Conservation (phyloP, 768 basidiomycete genomes). For the Lentinus tigrinus region DNA sequence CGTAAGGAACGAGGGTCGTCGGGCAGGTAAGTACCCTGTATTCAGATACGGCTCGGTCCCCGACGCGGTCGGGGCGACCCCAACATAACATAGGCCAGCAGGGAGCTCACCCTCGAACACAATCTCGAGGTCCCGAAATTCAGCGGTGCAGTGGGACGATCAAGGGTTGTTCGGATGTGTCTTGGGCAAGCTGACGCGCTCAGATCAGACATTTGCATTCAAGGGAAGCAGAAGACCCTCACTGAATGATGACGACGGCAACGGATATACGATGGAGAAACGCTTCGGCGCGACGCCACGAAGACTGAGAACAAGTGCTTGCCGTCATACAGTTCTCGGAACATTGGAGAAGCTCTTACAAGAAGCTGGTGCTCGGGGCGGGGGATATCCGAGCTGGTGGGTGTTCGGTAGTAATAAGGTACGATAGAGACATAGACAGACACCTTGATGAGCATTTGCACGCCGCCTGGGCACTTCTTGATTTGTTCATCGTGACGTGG, state of each 20-base stretch:
- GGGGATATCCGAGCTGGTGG: background rate
- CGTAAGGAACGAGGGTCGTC: slow-evolving; percentile 5
- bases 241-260: background rate
- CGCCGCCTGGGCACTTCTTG: too few relatives aligned
- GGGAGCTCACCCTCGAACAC: slow-evolving; percentile 5
- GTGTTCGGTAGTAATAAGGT: background rate
- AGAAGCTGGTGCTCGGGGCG: background rate
- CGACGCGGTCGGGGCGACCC: background rate
- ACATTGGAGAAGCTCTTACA: background rate
- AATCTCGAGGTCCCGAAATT: background rate
- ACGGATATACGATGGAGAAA: slow-evolving; percentile 13
- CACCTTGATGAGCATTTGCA: too few relatives aligned
- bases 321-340: slow-evolving; percentile 6
- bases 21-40: slow-evolving; percentile 1
- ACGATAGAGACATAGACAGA: background rate
- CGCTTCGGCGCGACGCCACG: background rate
- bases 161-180: background rate
- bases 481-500: background rate
- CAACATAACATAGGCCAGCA: background rate
- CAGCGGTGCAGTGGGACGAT: background rate
- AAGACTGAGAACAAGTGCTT: background rate
- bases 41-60: slow-evolving; percentile 5
- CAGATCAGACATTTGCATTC: background rate
- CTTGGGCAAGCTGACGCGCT: background rate
- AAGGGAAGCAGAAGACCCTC: background rate